Evolutionary conservation across 2,329 filamentous ascomycete genomes (phyloP).

Genomic region (Knoxdaviesia capensis): DNA sequence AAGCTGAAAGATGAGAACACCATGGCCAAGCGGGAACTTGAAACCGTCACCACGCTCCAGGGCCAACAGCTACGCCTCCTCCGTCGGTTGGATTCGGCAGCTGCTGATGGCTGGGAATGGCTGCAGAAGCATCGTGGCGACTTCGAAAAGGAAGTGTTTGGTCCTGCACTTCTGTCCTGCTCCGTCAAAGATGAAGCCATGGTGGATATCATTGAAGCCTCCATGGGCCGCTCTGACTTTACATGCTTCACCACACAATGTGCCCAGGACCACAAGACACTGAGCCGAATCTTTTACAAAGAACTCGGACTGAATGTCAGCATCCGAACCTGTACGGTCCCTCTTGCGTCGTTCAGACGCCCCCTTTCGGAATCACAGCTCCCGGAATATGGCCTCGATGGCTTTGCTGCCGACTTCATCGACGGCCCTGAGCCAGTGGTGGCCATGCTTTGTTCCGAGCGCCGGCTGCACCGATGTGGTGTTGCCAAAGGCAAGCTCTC

Average conservation of each 20-base stretch:
- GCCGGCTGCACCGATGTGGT: conserved; percentile 46
- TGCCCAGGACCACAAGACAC: conserved; percentile 49
- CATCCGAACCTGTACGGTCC: conserved; percentile 40
- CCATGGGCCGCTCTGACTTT: conserved; percentile 30
- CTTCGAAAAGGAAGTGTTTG: conserved; percentile 62
- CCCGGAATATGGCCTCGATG: conserved; percentile 45
- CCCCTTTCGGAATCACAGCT: conserved; percentile 37
- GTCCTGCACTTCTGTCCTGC: conserved; percentile 63
- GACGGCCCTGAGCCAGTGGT: conserved; percentile 67
- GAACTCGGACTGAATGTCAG: conserved; percentile 49
- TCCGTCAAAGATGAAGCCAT: conserved; percentile 55
- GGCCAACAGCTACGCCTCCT: conserved; percentile 57
- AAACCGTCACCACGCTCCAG: conserved; percentile 47
- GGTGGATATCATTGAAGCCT: conserved; percentile 30
- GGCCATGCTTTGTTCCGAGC: conserved; percentile 68
- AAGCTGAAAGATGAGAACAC: conserved; percentile 3
- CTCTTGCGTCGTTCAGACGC: conserved; percentile 32
- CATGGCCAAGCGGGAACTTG: conserved; percentile 25
- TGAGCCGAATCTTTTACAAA: conserved; percentile 45
- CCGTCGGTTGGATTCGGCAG: conserved; percentile 36
- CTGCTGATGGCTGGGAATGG: conserved; percentile 61
- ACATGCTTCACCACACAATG: conserved; percentile 61
- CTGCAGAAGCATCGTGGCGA: conserved; percentile 46
- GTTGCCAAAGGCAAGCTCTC: conserved; percentile 42
- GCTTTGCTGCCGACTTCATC: conserved; percentile 61